Conservation (phyloP, 2,329 filamentous ascomycete genomes). For the Berkeleyomyces rouxiae region DNA sequence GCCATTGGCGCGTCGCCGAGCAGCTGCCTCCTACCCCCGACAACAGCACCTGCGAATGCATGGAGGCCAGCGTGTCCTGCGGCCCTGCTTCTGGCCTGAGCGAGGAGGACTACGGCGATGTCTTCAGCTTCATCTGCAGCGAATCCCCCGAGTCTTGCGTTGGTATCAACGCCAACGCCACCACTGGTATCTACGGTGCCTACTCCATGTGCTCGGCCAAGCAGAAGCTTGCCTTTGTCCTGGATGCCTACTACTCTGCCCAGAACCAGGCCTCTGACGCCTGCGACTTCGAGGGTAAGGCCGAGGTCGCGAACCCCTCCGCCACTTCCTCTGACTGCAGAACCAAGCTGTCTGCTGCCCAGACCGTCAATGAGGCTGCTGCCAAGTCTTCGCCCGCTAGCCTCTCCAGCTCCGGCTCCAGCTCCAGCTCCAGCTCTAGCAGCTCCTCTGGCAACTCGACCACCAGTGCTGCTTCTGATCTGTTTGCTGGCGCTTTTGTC, state of each 20-base stretch:
- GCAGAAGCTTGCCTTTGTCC: conserved; percentile 56
- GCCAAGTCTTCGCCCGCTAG: conserved; percentile 19
- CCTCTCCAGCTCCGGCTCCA: conserved; percentile 1
- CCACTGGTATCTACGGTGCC: conserved; percentile 53
- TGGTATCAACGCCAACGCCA: conserved; percentile 52
- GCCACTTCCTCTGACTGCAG: conserved; percentile 37
- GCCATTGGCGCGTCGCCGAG: conserved; percentile 51
- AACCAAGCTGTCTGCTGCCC: conserved; percentile 44
- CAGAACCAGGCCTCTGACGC: conserved; percentile 38
- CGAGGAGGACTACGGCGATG: conserved; percentile 40
- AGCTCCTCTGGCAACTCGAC: neutral
- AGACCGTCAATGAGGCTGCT: conserved; percentile 33
- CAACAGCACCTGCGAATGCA: conserved; percentile 65
- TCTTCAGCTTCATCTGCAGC: conserved; percentile 64
- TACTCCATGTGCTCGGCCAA: conserved; percentile 60
- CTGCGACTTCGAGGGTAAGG: conserved; percentile 57
- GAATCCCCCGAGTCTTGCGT: conserved; percentile 37
- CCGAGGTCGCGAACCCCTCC: conserved; percentile 34
- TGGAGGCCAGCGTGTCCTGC: conserved; percentile 59
- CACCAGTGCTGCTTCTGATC: conserved; percentile 4
- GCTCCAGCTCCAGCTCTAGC: neutral
- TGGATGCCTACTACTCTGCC: conserved; percentile 54
- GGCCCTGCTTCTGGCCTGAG: conserved; percentile 42
- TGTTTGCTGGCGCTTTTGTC: conserved; percentile 5
- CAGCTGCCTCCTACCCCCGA: conserved; percentile 73